These are phyloP conservation scores for Penicillium arizonense DNA, from an alignment of 495 filamentous ascomycete species.

Conservation along the genomic window DNA sequence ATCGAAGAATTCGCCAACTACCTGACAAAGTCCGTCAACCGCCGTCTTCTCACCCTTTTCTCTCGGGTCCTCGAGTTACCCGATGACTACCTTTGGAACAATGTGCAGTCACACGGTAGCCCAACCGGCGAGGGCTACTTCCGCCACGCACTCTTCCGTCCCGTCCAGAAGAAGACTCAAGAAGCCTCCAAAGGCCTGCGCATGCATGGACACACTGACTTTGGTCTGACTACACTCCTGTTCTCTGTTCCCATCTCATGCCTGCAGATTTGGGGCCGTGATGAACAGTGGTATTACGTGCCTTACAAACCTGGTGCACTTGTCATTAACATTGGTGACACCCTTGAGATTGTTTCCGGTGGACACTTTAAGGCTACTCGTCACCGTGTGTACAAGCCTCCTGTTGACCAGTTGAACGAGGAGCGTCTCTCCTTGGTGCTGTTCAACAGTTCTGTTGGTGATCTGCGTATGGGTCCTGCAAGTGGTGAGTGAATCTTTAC, in stretches of 20 bases:
- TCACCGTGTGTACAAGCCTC: slow-evolving; percentile 42
- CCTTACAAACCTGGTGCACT: slow-evolving; percentile 43
- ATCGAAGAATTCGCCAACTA: slow-evolving; percentile 44
- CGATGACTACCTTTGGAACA: slow-evolving; percentile 45
- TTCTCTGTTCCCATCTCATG: slow-evolving; percentile 44
- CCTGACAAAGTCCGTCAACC: slow-evolving; percentile 43
- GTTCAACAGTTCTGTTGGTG: slow-evolving; percentile 42
- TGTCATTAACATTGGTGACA: slow-evolving; percentile 48
- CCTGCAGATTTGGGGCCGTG: slow-evolving; percentile 42
- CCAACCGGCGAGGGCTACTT: slow-evolving; percentile 47
- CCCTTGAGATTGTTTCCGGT: slow-evolving; percentile 45
- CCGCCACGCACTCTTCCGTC: slow-evolving; percentile 44
- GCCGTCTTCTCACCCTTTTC: slow-evolving; percentile 41
- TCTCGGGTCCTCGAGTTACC: slow-evolving; percentile 46
- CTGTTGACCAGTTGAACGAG: slow-evolving; percentile 37
- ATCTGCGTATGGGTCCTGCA: slow-evolving; percentile 35
- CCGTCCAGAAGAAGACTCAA: slow-evolving; percentile 35
- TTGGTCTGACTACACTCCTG: slow-evolving; percentile 39
- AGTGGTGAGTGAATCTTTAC: slow-evolving; percentile 13
- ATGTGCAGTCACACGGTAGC: slow-evolving; percentile 44
- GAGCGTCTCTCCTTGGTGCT: slow-evolving; percentile 43
- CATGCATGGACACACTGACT: slow-evolving; percentile 49
- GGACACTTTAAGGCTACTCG: slow-evolving; percentile 49
- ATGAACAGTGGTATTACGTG: slow-evolving; percentile 44
- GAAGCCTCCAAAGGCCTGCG: slow-evolving; percentile 39